Evolutionary conservation across 129 eudicot species (phyloP).

Genomic region (Tagetes erecta): DNA sequence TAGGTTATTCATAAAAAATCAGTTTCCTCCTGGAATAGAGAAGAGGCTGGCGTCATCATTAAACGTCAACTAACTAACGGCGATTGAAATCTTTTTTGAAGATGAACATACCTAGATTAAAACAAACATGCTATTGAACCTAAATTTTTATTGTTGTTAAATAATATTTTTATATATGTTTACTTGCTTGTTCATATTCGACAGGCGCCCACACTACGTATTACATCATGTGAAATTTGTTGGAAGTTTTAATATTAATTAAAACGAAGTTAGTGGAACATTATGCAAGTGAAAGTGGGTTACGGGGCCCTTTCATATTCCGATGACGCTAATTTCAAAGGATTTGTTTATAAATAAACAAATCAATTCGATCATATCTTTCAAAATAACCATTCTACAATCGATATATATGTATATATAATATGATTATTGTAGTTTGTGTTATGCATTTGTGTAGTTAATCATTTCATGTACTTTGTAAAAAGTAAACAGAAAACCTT

Average conservation of each 20-base stretch:
- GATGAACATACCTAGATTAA: too few species aligned
- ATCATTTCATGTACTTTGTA: too few species aligned
- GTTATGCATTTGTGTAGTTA: neutral
- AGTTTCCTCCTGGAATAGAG: too few species aligned
- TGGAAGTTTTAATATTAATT: conserved; percentile 1
- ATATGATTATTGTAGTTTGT: neutral
- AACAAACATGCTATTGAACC: too few species aligned
- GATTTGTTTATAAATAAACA: neutral
- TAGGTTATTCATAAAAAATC: too few species aligned
- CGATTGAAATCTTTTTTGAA: too few species aligned
- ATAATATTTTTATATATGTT: neutral
- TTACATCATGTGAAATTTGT: conserved; percentile 31
- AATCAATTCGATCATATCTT: neutral
- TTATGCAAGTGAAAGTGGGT: conserved; percentile 18
- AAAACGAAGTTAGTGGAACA: neutral
- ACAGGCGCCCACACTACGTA: conserved; percentile 31
- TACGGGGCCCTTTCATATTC: conserved; percentile 19
- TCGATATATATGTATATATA: neutral
- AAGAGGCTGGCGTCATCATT: too few species aligned
- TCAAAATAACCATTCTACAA: neutral
- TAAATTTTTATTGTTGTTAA: neutral
- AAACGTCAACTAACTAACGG: too few species aligned
- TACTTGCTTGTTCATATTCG: neutral
- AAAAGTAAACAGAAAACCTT: too few species aligned
- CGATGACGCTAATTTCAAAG: neutral